Percentiles rank a stretch among this genome's conserved stretches.
Conservation (phyloP, 2,329 filamentous ascomycete genomes). For the Exophiala oligosperma region DNA sequence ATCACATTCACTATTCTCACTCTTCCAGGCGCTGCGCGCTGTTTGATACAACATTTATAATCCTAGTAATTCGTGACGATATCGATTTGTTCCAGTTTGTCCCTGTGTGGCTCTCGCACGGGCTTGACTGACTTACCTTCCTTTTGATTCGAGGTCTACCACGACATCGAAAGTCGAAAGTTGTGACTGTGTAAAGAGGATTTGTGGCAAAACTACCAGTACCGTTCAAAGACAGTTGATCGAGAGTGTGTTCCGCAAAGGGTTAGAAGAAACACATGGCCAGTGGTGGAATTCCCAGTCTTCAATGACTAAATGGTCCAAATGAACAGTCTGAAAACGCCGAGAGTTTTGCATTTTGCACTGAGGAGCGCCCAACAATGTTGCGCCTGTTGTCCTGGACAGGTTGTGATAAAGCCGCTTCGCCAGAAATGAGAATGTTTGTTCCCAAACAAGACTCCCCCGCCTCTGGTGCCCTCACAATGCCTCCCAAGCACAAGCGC, state of each 20-base stretch:
- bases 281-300: slow-evolving; percentile 10
- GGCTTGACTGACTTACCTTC: background rate
- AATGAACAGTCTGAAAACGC: slow-evolving; percentile 11
- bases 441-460: slow-evolving; percentile 35
- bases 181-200: too few relatives aligned
- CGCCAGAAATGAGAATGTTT: slow-evolving; percentile 46
- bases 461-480: slow-evolving; percentile 10
- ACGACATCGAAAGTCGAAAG: too few relatives aligned
- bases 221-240: too few relatives aligned
- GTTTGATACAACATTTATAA: slow-evolving; percentile 14
- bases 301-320: slow-evolving; percentile 22
- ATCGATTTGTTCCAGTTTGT: background rate
- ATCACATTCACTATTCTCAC: slow-evolving; percentile 13
- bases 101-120: background rate
- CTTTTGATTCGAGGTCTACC: background rate
- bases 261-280: slow-evolving; percentile 15
- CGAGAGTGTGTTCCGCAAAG: background rate
- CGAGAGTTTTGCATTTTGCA: slow-evolving; percentile 6
- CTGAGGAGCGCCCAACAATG: slow-evolving; percentile 35
- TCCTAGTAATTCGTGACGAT: slow-evolving; percentile 19
- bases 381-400: slow-evolving; percentile 51
- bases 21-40: slow-evolving; percentile 21
- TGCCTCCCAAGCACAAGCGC: slow-evolving; percentile 51
- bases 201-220: too few relatives aligned
- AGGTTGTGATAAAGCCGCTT: slow-evolving; percentile 47